Evolutionary conservation across 2,329 filamentous ascomycete genomes (phyloP), one percentile per base, ranked within the genome.

Genomic region (Fusarium ambrosium): DNA sequence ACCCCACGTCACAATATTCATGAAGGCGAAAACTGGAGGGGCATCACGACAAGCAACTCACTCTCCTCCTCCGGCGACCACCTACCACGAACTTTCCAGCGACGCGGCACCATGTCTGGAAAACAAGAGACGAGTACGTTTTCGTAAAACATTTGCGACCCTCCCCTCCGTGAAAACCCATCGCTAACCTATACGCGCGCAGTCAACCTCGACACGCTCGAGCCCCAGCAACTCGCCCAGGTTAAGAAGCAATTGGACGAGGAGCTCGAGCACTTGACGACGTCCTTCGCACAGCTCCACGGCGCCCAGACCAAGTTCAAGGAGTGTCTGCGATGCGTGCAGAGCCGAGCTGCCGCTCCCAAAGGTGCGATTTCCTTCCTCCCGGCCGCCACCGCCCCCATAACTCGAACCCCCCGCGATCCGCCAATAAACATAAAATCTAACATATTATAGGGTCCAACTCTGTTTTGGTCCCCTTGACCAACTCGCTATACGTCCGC

Each of bases 181-280:
- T 20, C 39, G n/a, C 67, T 75, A 22, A 65, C 66, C 27, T 59
- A 9, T 22, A 6, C 27, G 18, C 29, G 13, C 39, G 5, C 76
- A 90, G 89, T 91, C 76, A 89, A 89, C 77, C 87, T 99, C 79
- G 91, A 92, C 79, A 91, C 90, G 71, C 92, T 99, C 79, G 93
- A 93, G 78, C 88, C 92, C 29, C 94, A 94, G 76, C 96, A 98
- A 85, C 93, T 99, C 77, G 92, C 91, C 77, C 92, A 95, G 79
- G 92, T 99, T 77, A 98, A 99, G 88, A 95, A 97, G 84, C 96
- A 98, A 83, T 92, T 99, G 76, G 96, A 98, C 83, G 93, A 97
- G 80, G 97, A 99, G 85, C 92, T 99, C 75, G 95, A 98, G 82
- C 96, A 98, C 86, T 91, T 99, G 76, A 97, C 95, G 3, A 90